These are phyloP conservation scores for Cylindrotheca closterium DNA, from an alignment of 108 stramenopile species.

Conservation along the genomic window DNA sequence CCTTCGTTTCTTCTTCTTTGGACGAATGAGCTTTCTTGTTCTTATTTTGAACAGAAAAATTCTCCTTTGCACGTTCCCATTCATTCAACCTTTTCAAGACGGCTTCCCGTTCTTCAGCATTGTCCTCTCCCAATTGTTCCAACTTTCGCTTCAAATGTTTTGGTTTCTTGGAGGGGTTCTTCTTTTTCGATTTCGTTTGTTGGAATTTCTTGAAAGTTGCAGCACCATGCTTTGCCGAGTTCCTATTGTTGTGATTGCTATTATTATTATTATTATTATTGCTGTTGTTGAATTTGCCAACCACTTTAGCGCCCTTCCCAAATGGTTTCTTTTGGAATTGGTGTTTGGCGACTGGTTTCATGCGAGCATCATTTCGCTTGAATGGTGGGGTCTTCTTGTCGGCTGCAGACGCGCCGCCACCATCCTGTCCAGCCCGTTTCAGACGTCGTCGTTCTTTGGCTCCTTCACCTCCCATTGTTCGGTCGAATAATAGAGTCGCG, in stretches of 20 bases:
- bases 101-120: conserved; percentile 9
- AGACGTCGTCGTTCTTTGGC: conserved; percentile 71
- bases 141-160: conserved; percentile 86
- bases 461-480: conserved; percentile 68
- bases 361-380: too few species aligned
- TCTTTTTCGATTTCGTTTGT: conserved; percentile 22
- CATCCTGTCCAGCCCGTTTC: conserved; percentile 39
- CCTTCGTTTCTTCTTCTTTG: background rate
- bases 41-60: conserved; percentile 1
- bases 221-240: background rate
- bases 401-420: background rate
- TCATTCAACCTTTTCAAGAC: conserved; percentile 37
- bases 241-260: conserved; percentile 1
- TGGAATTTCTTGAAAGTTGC: background rate
- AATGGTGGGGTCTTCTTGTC: too few species aligned
- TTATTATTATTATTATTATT: background rate
- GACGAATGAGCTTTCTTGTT: background rate
- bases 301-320: background rate
- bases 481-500: too few species aligned
- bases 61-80: conserved; percentile 42
- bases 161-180: conserved; percentile 69
- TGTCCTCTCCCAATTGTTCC: conserved; percentile 42
- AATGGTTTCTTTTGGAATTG: background rate
- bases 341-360: too few species aligned
- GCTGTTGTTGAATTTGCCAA: background rate